Percentiles rank a stretch among this genome's conserved stretches.
Evolutionary conservation across 768 basidiomycete species (phyloP).

Genomic region (Tylopilus sp.): DNA sequence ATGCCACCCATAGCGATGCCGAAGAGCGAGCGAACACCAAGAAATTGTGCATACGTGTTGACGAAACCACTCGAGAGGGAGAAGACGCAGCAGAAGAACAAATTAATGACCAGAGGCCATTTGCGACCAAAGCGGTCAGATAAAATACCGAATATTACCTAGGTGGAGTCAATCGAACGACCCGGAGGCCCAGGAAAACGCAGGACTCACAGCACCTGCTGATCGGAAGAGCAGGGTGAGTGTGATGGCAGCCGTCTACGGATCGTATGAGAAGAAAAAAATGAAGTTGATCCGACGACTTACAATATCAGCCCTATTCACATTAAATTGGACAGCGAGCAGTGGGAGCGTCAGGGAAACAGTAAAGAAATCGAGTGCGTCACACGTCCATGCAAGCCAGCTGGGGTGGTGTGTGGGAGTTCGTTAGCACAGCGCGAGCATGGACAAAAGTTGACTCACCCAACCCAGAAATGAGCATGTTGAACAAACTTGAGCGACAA

Average conservation of each 20-base stretch:
- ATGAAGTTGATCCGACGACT: background rate
- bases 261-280: background rate
- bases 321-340: constrained; percentile 48
- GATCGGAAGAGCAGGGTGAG: constrained; percentile 91
- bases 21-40: constrained; percentile 79
- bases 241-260: constrained; percentile 77
- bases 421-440: background rate
- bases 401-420: constrained; percentile 27
- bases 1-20: constrained; percentile 88
- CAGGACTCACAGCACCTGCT: constrained; percentile 55
- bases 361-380: constrained; percentile 84
- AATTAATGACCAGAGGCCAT: constrained; percentile 84
- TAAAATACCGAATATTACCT: constrained; percentile 75
- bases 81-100: constrained; percentile 65
- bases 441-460: constrained; percentile 33
- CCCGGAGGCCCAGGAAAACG: background rate
- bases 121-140: constrained; percentile 90
- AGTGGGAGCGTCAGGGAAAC: constrained; percentile 57
- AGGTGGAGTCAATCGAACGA: background rate
- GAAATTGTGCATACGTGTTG: constrained; percentile 71
- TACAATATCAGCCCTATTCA: constrained; percentile 40
- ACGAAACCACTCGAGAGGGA: constrained; percentile 82
- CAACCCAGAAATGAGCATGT: constrained; percentile 56
- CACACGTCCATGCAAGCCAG: constrained; percentile 85
- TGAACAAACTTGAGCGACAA: constrained; percentile 46